Evolutionary conservation across 2,329 filamentous ascomycete species (phyloP).

Genomic region (Diaporthe helianthi): DNA sequence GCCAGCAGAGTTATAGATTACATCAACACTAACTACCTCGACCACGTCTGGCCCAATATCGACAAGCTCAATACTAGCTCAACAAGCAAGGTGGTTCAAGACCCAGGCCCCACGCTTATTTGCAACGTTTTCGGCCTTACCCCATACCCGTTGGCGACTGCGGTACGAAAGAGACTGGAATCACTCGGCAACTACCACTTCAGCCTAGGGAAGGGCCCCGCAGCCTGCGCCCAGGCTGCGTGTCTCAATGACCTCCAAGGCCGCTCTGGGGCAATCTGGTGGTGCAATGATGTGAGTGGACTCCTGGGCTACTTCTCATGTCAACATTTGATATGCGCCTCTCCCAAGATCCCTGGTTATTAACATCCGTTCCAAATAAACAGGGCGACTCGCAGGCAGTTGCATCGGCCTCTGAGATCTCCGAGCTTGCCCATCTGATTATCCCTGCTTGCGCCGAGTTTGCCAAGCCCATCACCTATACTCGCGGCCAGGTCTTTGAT

Average conservation of each 20-base stretch:
- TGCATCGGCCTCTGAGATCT: neutral
- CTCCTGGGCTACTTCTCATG: accelerated
- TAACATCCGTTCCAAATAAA: neutral
- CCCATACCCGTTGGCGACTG: neutral
- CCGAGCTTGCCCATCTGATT: neutral
- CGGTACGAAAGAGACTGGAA: neutral
- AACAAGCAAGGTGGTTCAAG: neutral
- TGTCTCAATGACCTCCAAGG: neutral
- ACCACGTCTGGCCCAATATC: neutral
- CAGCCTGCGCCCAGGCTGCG: neutral
- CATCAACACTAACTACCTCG: neutral
- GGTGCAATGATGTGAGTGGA: conserved; percentile 1
- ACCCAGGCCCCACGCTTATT: neutral
- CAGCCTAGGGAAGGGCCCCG: neutral
- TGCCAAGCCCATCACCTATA: neutral
- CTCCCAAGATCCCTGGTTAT: neutral
- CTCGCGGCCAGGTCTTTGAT: neutral
- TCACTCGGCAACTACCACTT: neutral
- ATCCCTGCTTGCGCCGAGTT: neutral
- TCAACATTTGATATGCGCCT: neutral
- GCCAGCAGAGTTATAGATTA: neutral
- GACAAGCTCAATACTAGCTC: neutral
- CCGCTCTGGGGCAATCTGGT: neutral
- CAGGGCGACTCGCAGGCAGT: neutral
- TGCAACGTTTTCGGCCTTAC: neutral